Percentiles rank a stretch among this genome's conserved stretches.
These are phyloP conservation scores for Trapa incisa DNA, from an alignment of 345 rosid species.

Conservation along the genomic window DNA sequence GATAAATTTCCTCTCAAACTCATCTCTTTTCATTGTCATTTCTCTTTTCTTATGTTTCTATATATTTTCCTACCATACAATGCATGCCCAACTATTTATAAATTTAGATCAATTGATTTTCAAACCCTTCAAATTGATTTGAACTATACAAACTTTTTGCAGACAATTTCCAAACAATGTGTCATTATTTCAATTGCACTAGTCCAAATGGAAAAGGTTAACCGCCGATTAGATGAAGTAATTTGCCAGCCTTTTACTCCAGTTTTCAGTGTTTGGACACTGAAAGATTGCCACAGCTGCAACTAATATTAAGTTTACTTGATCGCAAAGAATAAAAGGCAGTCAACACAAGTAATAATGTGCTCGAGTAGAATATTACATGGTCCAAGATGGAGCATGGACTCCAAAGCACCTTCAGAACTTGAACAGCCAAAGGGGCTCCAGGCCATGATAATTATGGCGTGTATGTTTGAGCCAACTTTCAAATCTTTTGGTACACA, in stretches of 20 bases:
- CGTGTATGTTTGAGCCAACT: conserved; percentile 1
- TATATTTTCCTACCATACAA: no score
- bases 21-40: no score
- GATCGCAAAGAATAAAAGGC: background rate
- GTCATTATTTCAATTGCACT: no score
- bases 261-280: background rate
- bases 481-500: conserved; percentile 25
- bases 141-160: no score
- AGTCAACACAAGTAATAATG: background rate
- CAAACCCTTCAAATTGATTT: no score
- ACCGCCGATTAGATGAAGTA: background rate
- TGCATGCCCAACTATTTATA: no score
- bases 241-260: background rate
- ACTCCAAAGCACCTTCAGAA: background rate
- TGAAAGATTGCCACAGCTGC: background rate
- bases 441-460: background rate
- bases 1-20: no score
- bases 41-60: no score
- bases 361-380: background rate
- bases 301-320: background rate
- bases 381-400: background rate
- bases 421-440: background rate
- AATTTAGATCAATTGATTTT: no score
- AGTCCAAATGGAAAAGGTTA: no score
- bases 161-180: no score